These are phyloP conservation scores for Alternaria dauci DNA, from an alignment of 2,329 filamentous ascomycete species.

Conservation along the genomic window DNA sequence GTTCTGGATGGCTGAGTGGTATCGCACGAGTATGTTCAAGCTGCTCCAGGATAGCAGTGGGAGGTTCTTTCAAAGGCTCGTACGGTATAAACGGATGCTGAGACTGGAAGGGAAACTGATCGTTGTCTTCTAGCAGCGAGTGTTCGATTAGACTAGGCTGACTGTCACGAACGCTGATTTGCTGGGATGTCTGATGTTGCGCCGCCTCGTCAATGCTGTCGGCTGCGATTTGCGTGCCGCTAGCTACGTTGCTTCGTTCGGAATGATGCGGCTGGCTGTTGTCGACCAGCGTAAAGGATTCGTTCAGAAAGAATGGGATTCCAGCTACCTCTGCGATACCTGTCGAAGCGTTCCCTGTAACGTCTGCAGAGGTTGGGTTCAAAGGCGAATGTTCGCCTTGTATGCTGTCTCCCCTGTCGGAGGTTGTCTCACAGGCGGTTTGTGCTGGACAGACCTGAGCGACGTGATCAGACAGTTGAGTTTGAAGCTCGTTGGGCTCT, in stretches of 20 bases:
- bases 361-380: background rate
- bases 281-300: background rate
- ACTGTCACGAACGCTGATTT: conserved; percentile 5
- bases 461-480: background rate
- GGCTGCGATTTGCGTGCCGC: background rate
- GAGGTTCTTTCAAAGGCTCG: background rate
- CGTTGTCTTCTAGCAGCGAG: conserved; percentile 15
- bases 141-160: conserved; percentile 20
- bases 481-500: background rate
- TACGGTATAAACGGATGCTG: conserved; percentile 14
- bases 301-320: background rate
- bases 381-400: background rate
- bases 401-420: background rate
- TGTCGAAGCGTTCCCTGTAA: background rate
- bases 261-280: background rate
- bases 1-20: background rate
- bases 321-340: background rate
- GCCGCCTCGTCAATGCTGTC: background rate
- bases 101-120: conserved; percentile 22
- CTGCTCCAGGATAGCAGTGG: background rate
- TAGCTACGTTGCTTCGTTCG: background rate
- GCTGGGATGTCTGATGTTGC: conserved; percentile 3
- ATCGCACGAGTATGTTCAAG: conserved; percentile 1
- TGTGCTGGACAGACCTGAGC: background rate
- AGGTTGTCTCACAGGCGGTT: background rate